Percentiles rank a stretch among this genome's conserved stretches.
phyloP scores from a whole-genome alignment of 2,329 filamentous ascomycete genomes.

The Cladosporium sp. region DNA sequence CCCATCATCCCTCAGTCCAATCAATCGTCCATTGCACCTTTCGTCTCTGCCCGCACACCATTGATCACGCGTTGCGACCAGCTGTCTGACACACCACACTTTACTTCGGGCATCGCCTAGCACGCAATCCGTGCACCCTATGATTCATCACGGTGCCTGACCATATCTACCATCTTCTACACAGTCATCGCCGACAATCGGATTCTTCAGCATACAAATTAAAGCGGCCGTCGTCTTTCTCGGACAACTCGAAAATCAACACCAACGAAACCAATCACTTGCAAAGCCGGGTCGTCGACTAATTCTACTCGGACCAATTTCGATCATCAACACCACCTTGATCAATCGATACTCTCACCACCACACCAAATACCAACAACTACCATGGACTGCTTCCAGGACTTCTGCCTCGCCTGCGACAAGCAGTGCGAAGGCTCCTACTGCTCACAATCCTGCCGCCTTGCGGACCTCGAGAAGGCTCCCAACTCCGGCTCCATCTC shows the following conservation, averaged over 20 bases:
- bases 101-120: slow-evolving; percentile 13
- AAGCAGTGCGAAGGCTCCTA: slow-evolving; percentile 80
- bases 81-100: slow-evolving; percentile 6
- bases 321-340: not conserved
- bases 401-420: slow-evolving; percentile 94
- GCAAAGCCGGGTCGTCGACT: not conserved
- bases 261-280: not conserved
- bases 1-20: not conserved
- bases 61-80: slow-evolving; percentile 10
- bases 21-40: slow-evolving; percentile 3
- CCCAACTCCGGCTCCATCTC: slow-evolving; percentile 38
- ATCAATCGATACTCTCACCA: not conserved
- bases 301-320: not conserved
- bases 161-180: slow-evolving; percentile 8
- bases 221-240: not conserved
- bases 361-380: slow-evolving; percentile 7
- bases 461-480: slow-evolving; percentile 80
- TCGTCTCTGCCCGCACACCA: not conserved
- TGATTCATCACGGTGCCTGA: slow-evolving; percentile 17
- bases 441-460: slow-evolving; percentile 87
- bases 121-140: slow-evolving; percentile 20
- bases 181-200: slow-evolving; percentile 10
- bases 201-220: slow-evolving; percentile 10
- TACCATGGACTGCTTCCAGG: slow-evolving; percentile 68
- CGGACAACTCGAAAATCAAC: not conserved